These are phyloP conservation scores for Chaetothyriales sp. DNA, from an alignment of 2,329 filamentous ascomycete genomes.

Conservation along the genomic window DNA sequence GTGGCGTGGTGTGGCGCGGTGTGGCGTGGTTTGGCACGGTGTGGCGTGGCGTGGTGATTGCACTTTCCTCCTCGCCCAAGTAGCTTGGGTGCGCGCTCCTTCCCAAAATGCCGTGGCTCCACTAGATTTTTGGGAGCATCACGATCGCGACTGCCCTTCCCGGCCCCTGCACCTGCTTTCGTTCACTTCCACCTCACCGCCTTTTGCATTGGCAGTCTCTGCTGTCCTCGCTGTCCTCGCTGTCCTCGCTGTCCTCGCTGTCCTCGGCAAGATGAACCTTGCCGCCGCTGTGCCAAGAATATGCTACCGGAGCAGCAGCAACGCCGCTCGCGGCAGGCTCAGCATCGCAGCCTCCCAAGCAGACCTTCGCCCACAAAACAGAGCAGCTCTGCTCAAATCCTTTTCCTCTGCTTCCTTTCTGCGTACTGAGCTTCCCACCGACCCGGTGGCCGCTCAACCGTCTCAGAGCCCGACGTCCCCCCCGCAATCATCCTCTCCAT, in stretches of 20 bases:
- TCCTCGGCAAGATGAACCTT: neutral
- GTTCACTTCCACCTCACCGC: constrained; percentile 1
- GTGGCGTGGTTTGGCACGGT: neutral
- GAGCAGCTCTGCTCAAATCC: neutral
- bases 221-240: no score
- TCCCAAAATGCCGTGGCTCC: neutral
- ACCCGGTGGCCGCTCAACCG: neutral
- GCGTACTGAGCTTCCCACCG: neutral
- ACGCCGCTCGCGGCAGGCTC: no score
- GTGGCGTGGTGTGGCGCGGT: neutral
- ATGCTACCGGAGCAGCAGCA: neutral
- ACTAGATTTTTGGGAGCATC: neutral
- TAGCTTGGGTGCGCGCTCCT: neutral
- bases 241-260: neutral
- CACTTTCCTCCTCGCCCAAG: neutral
- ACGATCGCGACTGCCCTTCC: neutral
- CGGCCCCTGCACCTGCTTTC: neutral
- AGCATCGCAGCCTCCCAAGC: neutral
- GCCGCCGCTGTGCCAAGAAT: neutral
- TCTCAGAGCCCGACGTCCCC: neutral
- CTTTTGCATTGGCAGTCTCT: neutral
- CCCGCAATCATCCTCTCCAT: neutral
- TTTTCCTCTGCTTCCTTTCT: neutral
- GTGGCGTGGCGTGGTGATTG: neutral
- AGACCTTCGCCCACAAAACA: neutral